Evolutionary conservation across 2,329 filamentous ascomycete species (phyloP).

Genomic region (Calonectria hawksworthii): DNA sequence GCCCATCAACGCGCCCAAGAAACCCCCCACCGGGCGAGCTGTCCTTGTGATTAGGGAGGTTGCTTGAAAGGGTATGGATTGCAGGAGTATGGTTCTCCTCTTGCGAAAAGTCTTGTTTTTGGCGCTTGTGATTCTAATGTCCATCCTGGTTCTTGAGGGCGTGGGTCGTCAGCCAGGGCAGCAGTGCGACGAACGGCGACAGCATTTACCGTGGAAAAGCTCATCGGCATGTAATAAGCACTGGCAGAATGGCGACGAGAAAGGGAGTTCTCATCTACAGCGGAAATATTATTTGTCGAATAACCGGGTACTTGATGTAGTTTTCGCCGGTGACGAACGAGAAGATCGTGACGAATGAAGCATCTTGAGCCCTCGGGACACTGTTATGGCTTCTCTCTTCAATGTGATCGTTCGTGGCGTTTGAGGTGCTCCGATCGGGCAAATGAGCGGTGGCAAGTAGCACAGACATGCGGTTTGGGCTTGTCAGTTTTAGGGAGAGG

Average conservation of each 20-base stretch:
- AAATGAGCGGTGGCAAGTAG: conserved; percentile 91
- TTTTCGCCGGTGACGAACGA: conserved; percentile 98
- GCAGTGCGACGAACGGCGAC: too few species aligned
- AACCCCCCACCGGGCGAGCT: too few species aligned
- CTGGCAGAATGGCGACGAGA: not conserved
- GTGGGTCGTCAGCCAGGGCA: too few species aligned
- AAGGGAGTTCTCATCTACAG: not conserved
- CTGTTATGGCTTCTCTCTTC: conserved; percentile 98
- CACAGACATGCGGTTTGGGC: conserved; percentile 93
- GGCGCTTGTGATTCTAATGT: too few species aligned
- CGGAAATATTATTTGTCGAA: conserved; percentile 55
- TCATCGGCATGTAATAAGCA: too few species aligned
- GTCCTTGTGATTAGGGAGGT: too few species aligned
- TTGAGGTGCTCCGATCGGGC: conserved; percentile 96
- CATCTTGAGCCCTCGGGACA: conserved; percentile 95
- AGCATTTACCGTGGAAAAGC: too few species aligned
- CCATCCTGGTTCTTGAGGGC: too few species aligned
- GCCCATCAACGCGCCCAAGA: too few species aligned
- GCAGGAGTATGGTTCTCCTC: too few species aligned
- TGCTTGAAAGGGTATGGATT: too few species aligned
- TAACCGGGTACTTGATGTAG: conserved; percentile 93
- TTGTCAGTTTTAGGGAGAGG: conserved; percentile 96
- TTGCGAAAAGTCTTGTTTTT: too few species aligned
- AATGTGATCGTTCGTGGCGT: conserved; percentile 95
- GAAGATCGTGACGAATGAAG: conserved; percentile 92